phyloP scores from a whole-genome alignment of 768 basidiomycete genomes.

The Suillus tomentosus region DNA sequence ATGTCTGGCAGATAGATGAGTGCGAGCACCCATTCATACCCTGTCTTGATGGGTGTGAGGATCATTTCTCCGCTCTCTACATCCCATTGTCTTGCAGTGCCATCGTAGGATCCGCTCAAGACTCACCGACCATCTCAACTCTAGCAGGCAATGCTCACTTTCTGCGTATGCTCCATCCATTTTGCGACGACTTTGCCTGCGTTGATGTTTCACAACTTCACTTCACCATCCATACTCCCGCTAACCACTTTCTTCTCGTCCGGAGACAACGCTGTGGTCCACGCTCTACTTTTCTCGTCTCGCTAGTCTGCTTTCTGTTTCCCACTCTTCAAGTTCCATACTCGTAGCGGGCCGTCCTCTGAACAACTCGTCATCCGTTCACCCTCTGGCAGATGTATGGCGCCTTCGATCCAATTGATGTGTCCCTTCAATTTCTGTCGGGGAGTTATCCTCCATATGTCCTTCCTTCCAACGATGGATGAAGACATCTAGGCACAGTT shows the following conservation, averaged over 20 bases:
- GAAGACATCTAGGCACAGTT: background rate
- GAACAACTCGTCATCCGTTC: too few relatives aligned
- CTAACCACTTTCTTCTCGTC: background rate
- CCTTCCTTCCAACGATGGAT: background rate
- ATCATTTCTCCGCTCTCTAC: background rate
- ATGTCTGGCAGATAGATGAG: background rate
- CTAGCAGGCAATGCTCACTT: background rate
- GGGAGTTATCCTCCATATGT: too few relatives aligned
- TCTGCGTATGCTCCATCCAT: background rate
- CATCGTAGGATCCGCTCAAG: background rate
- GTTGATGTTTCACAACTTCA: background rate
- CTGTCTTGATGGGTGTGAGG: background rate
- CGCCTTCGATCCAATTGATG: too few relatives aligned
- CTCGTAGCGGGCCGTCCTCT: too few relatives aligned
- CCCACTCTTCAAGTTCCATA: too few relatives aligned
- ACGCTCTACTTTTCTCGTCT: too few relatives aligned
- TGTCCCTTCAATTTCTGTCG: too few relatives aligned
- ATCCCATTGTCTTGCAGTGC: background rate
- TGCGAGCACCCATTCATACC: fast-evolving
- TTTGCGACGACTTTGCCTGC: background rate
- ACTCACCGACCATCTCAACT: background rate
- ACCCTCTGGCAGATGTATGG: too few relatives aligned
- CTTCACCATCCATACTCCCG: background rate
- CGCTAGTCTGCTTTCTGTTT: too few relatives aligned
- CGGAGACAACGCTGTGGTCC: background rate